Evolutionary conservation across 768 basidiomycete species (phyloP).

Genomic region (Hortiboletus flavorubellus): DNA sequence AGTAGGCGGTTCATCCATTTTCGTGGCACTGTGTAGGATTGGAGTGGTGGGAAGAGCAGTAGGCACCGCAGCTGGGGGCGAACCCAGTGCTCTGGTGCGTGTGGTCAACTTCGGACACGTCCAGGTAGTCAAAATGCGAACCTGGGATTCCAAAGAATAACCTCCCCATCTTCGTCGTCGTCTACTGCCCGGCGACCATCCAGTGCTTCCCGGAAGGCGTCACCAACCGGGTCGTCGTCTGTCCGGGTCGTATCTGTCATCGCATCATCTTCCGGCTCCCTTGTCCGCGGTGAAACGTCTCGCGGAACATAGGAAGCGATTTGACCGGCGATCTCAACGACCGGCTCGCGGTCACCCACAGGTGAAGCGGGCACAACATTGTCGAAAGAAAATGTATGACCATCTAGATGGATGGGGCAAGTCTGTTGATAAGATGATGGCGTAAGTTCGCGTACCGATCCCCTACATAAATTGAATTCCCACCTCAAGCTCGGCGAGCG

Average conservation of each 20-base stretch:
- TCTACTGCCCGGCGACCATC: slow-evolving; percentile 32
- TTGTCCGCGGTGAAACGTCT: neutral
- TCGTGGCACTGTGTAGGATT: neutral
- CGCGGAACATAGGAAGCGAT: slow-evolving; percentile 6
- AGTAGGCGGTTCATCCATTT: slow-evolving; percentile 1
- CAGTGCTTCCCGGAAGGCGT: slow-evolving; percentile 55
- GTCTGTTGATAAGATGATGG: slow-evolving; percentile 15
- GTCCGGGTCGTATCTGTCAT: slow-evolving; percentile 69
- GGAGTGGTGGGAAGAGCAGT: slow-evolving; percentile 22
- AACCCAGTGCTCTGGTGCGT: slow-evolving; percentile 16
- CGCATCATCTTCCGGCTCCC: slow-evolving; percentile 51
- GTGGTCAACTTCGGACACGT: slow-evolving; percentile 3
- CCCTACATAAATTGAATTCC: slow-evolving; percentile 18
- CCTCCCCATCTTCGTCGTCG: slow-evolving; percentile 58
- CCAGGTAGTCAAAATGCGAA: slow-evolving; percentile 23
- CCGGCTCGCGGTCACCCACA: neutral
- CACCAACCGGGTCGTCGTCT: slow-evolving; percentile 71
- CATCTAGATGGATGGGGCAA: slow-evolving; percentile 26
- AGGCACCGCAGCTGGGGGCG: slow-evolving; percentile 13
- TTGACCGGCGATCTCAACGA: slow-evolving; percentile 13
- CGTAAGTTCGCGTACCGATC: slow-evolving; percentile 12
- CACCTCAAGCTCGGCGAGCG: slow-evolving; percentile 59
- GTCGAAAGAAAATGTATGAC: slow-evolving; percentile 21
- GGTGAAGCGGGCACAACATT: slow-evolving; percentile 4
- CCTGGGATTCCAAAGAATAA: slow-evolving; percentile 77